Evolutionary conservation across 768 basidiomycete species (phyloP).

Genomic region (Podaxis carcinomalis): DNA sequence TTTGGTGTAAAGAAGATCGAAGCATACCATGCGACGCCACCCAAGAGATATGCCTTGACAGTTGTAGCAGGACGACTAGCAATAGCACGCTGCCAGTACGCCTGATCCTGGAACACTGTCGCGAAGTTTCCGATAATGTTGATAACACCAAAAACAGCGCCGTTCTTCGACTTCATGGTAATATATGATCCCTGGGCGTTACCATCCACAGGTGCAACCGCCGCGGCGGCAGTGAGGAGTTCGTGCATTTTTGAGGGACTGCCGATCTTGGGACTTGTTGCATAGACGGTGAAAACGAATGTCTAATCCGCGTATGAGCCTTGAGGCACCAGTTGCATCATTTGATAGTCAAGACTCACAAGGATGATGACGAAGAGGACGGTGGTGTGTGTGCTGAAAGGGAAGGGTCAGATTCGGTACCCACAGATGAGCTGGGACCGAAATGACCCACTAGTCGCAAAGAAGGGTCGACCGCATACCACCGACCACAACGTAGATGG

Average conservation of each 20-base stretch:
- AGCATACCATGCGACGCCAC: slow-evolving; percentile 78
- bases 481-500: slow-evolving; percentile 84
- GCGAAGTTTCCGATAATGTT: slow-evolving; percentile 85
- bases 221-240: slow-evolving; percentile 60
- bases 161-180: slow-evolving; percentile 74
- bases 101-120: slow-evolving; percentile 56
- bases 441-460: slow-evolving; percentile 69
- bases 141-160: slow-evolving; percentile 81
- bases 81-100: slow-evolving; percentile 92
- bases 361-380: slow-evolving; percentile 88
- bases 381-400: slow-evolving; percentile 72
- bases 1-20: neutral
- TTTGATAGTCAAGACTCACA: slow-evolving; percentile 20
- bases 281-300: slow-evolving; percentile 77
- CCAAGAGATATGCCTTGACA: slow-evolving; percentile 87
- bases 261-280: slow-evolving; percentile 76
- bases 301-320: slow-evolving; percentile 18
- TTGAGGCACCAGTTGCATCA: neutral
- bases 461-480: slow-evolving; percentile 84
- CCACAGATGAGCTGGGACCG: neutral
- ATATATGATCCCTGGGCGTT: slow-evolving; percentile 87
- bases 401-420: neutral
- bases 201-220: slow-evolving; percentile 57
- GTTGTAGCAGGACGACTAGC: slow-evolving; percentile 80
- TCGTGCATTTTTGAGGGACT: slow-evolving; percentile 75